Base-by-base conservation (phyloP, 139 green algal species). In the Monoraphidium neglectum region DNA sequence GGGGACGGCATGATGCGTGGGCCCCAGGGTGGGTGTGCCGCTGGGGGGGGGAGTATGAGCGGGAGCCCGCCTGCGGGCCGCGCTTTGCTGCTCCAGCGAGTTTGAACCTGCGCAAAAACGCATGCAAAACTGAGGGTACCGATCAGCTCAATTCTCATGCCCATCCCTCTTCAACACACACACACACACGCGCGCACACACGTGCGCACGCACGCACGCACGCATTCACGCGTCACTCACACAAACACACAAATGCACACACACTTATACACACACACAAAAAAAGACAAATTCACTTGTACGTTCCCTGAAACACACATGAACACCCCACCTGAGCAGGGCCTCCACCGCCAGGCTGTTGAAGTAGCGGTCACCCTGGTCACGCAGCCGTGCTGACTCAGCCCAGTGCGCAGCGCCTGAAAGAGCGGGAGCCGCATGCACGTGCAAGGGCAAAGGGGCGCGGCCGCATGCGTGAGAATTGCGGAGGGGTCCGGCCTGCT, bases 331-430 rank as follows among this genome's bases (percentile, higher is more conserved):
- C 2, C 81, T 67, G 68, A 96, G 89, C 47, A 93, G 66, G 18
- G 82, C 85, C 85, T 96, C 97, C 32, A 92, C 90, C 1, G 90
- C 88, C 54, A 88, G 66, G 68, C 81, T 91, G 90, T 99, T 99
- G 62, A 98, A 80, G 84, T 94, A 99, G 65, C 96, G 90, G 91
- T 99, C 95, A 3, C 89, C 87, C 23, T 96, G 84, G 84, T 99
- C 95, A 70, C 95, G 79, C 57, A 77, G 84, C 24, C 93, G 87
- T 0, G 90, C 93, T 0, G 83, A 77, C 69, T 97, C 89, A 16
- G 92, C 91, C 40, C 88, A 75, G 1, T 64, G 76, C 2, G 87
- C 90, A 21, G 92, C 93, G 24, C 78, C 86, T 36, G 77, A 37
- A 21, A 77, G 43, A 51, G 12, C 8, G 43, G 43, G 43, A 51